Base-by-base conservation (phyloP, 2,329 filamentous ascomycete genomes). In the Apiospora arundinis region DNA sequence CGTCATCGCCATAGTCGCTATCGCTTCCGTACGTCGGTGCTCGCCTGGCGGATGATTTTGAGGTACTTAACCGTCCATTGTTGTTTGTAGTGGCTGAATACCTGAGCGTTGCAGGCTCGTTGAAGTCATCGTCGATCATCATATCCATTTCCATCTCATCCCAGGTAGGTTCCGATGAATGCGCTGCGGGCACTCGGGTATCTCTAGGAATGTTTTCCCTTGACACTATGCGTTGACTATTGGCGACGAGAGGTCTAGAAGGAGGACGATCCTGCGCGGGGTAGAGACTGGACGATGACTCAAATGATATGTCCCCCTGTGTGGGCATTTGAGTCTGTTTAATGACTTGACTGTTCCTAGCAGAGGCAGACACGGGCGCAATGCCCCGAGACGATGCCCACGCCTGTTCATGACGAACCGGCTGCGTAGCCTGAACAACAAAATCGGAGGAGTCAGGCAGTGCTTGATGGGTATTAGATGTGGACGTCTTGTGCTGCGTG, bases 1-100 rank as follows among this genome's bases (percentile, higher is more conserved):
- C 82, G 71, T 86, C 86, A 60, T 88, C 85, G 70, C 84, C 85
- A 70, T 86, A 86, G 69, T 86, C 85, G 74, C 84, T 85, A 72
- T 79, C 76, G 65, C 71, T 72, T 60, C 67, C 70, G 32, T 69
- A 70, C 23, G 37, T 69, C 16, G 68, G 48, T n/a, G 40, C 40
- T 23, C 66, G 69, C 48, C 37, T 52, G 23, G 66, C 8, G 16
- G 67, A 40, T 42, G 56, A 18, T 23, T 40, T 40, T 5, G 32
- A 37, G 40, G 56, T 28, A 40, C 56, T 63, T 11, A 40, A 12
- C 8, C 56, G 56, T 12, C 56, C 56, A 40, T 8, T 40, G 8
- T 63, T 40, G 9, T 63, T 63, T 40, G 56, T 23, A 63, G n/a
- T 40, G 56, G 18, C 28, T 40, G 56, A n/a, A 23, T 63, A 32